Evolutionary conservation across 169 alveolate species (phyloP), one percentile per base, ranked within the genome.

Genomic region (Sarcocystis neurona): DNA sequence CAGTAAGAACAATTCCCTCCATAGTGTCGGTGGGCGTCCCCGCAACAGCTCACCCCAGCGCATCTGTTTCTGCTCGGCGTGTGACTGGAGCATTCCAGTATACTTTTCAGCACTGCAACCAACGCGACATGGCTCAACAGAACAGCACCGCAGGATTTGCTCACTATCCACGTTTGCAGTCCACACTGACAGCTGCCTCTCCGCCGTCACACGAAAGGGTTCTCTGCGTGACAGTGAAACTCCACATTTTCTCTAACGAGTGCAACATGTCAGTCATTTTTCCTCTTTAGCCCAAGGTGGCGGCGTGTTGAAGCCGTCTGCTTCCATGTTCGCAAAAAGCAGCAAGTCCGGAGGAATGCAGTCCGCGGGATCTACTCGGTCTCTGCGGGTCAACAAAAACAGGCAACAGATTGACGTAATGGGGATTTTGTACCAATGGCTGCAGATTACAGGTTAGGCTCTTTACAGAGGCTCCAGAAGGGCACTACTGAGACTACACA

Each of bases 401-500:
- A 72, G 41, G 32, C 34, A 72, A 32, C 23, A 47, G 2, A 72
- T 72, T 30, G 82, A 72, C 82, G 41, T 72, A 5, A 1, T 72
- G 5, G 1, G 56, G 2, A 56, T 72, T 15, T 18, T 72, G 53
- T 72, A 72, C 27, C 82, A 72, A 56, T 48, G 56, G 47, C 10
- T 53, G 27, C 82, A 72, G 32, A 72, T 72, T 1, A 72, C 82
- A 18, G 82, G 82, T 39, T 39, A 72, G 82, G n/a, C n/a, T n/a
- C n/a, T n/a, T n/a, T n/a, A n/a, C n/a, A n/a, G n/a, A n/a, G n/a
- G n/a, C n/a, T n/a, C n/a, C n/a, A n/a, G n/a, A n/a, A n/a, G n/a
- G n/a, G n/a, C n/a, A n/a, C n/a, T n/a, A n/a, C n/a, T n/a, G n/a
- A n/a, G n/a, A n/a, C n/a, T n/a, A n/a, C n/a, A n/a, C n/a, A n/a